phyloP scores from a whole-genome alignment of 2,329 filamentous ascomycete species.

The Microsporum canis region DNA sequence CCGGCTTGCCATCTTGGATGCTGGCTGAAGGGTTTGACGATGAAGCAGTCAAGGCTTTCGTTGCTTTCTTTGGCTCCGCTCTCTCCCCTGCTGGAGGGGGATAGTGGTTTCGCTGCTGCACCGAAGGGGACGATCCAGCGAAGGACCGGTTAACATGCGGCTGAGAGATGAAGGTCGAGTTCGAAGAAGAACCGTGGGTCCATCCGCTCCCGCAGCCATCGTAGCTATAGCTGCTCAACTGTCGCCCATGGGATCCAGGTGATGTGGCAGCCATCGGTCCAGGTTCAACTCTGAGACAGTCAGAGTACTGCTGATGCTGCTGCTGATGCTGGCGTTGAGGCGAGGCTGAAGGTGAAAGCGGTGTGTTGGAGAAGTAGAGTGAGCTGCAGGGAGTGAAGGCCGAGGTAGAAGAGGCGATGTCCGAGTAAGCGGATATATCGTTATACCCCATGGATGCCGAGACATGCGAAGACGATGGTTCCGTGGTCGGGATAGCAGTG shows the following conservation, averaged over 20 bases:
- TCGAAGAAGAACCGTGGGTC: background rate
- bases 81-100: background rate
- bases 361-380: slow-evolving; percentile 55
- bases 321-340: background rate
- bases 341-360: slow-evolving; percentile 54
- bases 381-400: slow-evolving; percentile 56
- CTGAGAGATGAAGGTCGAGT: background rate
- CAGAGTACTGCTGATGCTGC: background rate
- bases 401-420: slow-evolving; percentile 47
- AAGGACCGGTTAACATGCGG: background rate
- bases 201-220: slow-evolving; percentile 2
- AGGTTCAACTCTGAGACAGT: background rate
- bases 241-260: slow-evolving; percentile 43
- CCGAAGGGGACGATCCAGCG: background rate
- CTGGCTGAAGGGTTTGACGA: background rate
- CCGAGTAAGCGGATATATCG: slow-evolving; percentile 60
- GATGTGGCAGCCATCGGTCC: slow-evolving; percentile 35
- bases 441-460: slow-evolving; percentile 51
- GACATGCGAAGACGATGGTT: slow-evolving; percentile 62
- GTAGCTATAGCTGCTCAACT: slow-evolving; percentile 8
- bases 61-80: background rate
- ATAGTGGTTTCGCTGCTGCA: background rate
- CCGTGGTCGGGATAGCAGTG: slow-evolving; percentile 39
- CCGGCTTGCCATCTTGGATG: background rate
- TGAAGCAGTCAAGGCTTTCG: background rate